Conservation (phyloP, 768 basidiomycete genomes). For the Amanita subjunquillea region DNA sequence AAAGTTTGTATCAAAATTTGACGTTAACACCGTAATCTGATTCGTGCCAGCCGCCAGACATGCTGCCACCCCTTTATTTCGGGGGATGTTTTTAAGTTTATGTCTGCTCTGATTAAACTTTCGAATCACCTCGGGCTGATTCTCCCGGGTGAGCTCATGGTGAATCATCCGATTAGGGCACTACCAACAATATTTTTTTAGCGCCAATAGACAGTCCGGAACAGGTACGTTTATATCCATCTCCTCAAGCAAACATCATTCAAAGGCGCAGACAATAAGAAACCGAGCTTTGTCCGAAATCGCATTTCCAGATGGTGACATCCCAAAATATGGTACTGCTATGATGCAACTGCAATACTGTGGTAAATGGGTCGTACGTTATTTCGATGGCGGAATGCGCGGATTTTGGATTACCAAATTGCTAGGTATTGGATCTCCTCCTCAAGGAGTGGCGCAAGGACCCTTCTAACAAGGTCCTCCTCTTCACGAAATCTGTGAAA, state of each 20-base stretch:
- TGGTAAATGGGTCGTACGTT: constrained; percentile 77
- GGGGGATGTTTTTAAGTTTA: constrained; percentile 65
- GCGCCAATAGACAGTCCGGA: constrained; percentile 60
- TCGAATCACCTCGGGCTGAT: constrained; percentile 86
- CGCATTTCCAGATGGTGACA: constrained; percentile 47
- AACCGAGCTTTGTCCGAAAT: constrained; percentile 52
- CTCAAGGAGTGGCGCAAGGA: constrained; percentile 61
- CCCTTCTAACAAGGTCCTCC: constrained; percentile 72
- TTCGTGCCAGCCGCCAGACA: constrained; percentile 23
- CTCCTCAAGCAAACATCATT: neutral
- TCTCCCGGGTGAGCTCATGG: constrained; percentile 49
- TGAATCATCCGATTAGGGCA: neutral
- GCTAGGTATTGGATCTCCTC: constrained; percentile 55
- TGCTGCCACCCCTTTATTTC: constrained; percentile 40
- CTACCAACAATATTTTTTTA: constrained; percentile 15
- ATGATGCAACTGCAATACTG: constrained; percentile 60
- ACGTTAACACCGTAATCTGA: neutral
- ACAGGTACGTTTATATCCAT: constrained; percentile 33
- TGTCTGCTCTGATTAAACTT: constrained; percentile 75
- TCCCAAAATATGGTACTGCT: constrained; percentile 52
- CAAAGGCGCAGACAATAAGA: constrained; percentile 23
- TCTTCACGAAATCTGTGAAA: constrained; percentile 92
- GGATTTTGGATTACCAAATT: neutral
- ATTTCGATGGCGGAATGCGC: neutral
- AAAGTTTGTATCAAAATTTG: constrained; percentile 27